A percentile compares a stretch with the other conserved stretches of the same genome.
phyloP scores from a whole-genome alignment of 208 protist species.

The Leishmania amazonensis region DNA sequence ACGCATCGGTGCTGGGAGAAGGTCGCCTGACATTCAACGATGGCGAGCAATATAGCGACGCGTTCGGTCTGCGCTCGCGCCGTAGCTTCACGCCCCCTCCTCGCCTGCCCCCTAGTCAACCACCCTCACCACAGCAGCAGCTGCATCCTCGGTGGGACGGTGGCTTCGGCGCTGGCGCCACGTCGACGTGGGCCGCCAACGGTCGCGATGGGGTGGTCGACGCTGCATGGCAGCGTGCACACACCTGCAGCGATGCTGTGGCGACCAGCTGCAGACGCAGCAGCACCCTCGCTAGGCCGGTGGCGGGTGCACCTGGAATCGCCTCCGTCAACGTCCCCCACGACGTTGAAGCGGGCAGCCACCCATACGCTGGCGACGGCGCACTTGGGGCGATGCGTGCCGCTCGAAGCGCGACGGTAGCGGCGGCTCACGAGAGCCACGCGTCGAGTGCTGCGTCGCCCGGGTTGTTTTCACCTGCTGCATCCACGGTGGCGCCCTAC shows the following conservation, averaged over 20 bases:
- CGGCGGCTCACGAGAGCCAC: neutral
- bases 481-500: constrained; percentile 18
- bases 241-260: neutral
- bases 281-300: neutral
- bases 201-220: neutral
- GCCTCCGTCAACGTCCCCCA: neutral
- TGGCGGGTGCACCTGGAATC: neutral
- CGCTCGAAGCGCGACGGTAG: neutral
- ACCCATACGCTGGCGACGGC: neutral
- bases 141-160: neutral
- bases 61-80: neutral
- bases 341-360: neutral
- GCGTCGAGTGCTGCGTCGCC: neutral
- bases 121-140: neutral
- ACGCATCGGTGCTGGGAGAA: neutral
- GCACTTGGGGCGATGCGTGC: neutral
- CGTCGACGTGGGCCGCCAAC: neutral
- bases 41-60: neutral
- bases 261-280: neutral
- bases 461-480: neutral
- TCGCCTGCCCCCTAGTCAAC: neutral
- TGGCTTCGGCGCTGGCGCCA: neutral
- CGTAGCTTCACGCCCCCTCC: neutral
- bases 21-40: neutral
- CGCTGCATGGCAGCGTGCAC: neutral